Evolutionary conservation across 768 basidiomycete genomes (phyloP), one percentile per base, ranked within the genome.

Genomic region (Piloderma croceum): DNA sequence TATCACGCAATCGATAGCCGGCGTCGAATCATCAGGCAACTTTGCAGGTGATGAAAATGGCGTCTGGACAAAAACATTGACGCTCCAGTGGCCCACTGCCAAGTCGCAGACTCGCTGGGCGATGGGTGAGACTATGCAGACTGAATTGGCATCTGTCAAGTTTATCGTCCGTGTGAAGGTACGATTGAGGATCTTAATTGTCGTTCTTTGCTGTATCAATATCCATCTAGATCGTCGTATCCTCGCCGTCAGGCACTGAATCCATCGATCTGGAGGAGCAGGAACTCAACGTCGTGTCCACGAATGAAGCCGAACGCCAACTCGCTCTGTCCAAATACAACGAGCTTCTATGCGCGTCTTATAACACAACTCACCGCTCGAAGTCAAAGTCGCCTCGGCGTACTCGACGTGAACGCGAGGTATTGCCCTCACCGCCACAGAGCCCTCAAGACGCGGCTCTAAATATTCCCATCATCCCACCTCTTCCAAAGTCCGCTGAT

Each of bases 91-190:
- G 81, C 83, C 86, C 11, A 71, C 75, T 24, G 60, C 73, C 39
- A 83, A 80, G 53, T 76, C 81, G 3, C 72, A 73, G 43, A 79
- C 74, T 51, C 77, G 83, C 15, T 90, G 88, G 83, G 74, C 85
- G 7, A 73, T 84, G 42, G 88, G 88, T 9, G 86, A 89, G 66
- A 82, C 83, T 20, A 74, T 87, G 49, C 67, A 72, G 47, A 81
- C 81, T 31, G 69, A 76, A 37, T 59, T 82, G 49, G 78, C 74
- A 11, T 71, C 74, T 38, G 74, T 88, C 39, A 74, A 73, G 56
- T 91, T 86, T 59, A 79, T 81, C 58, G 64, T 82, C 49, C 75
- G 77, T 33, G 68, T 81, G 48, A 85, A 84, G 74, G 81, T 86
- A 41, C 49, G 50, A 48, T 15, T 9, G 9, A 9, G 15, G 15